phyloP scores from a whole-genome alignment of 371 early-diverging fungal species.

The Astathelohania contejeani region DNA sequence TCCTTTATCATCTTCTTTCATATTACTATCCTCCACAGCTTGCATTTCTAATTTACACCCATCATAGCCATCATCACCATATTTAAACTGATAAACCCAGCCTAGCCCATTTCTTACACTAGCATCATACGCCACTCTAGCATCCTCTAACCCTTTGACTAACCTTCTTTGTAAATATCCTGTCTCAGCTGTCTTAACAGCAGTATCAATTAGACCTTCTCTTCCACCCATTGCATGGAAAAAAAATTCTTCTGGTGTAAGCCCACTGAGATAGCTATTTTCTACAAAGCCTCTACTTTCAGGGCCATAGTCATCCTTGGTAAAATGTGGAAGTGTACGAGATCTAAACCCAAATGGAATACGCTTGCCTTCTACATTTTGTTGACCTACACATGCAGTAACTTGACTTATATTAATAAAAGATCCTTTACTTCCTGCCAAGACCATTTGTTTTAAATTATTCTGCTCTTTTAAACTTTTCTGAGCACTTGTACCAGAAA shows the following conservation, averaged over 20 bases:
- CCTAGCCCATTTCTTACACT: slow-evolving; percentile 84
- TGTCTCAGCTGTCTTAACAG: slow-evolving; percentile 97
- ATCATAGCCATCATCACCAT: slow-evolving; percentile 97
- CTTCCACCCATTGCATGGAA: slow-evolving; percentile 99
- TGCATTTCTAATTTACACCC: slow-evolving; percentile 68
- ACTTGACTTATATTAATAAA: slow-evolving; percentile 95
- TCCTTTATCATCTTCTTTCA: slow-evolving; percentile 7
- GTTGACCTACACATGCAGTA: slow-evolving; percentile 96
- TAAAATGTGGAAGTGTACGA: slow-evolving; percentile 88
- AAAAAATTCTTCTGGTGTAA: slow-evolving; percentile 92
- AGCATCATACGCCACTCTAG: slow-evolving; percentile 87
- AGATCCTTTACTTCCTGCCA: slow-evolving; percentile 92
- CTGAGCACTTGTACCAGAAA: slow-evolving; percentile 75
- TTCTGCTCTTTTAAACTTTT: slow-evolving; percentile 71
- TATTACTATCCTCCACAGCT: slow-evolving; percentile 40
- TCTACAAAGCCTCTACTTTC: slow-evolving; percentile 91
- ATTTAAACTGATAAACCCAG: slow-evolving; percentile 76
- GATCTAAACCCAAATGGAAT: slow-evolving; percentile 90
- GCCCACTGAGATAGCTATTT: slow-evolving; percentile 86
- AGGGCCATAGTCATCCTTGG: slow-evolving; percentile 88
- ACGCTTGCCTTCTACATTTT: slow-evolving; percentile 94
- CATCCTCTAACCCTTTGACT: slow-evolving; percentile 93
- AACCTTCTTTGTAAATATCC: slow-evolving; percentile 98
- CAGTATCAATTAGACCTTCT: slow-evolving; percentile 92
- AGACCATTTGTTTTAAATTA: slow-evolving; percentile 94